These are phyloP conservation scores for Tylopilus intermedius DNA, from an alignment of 768 basidiomycete species.

Conservation along the genomic window DNA sequence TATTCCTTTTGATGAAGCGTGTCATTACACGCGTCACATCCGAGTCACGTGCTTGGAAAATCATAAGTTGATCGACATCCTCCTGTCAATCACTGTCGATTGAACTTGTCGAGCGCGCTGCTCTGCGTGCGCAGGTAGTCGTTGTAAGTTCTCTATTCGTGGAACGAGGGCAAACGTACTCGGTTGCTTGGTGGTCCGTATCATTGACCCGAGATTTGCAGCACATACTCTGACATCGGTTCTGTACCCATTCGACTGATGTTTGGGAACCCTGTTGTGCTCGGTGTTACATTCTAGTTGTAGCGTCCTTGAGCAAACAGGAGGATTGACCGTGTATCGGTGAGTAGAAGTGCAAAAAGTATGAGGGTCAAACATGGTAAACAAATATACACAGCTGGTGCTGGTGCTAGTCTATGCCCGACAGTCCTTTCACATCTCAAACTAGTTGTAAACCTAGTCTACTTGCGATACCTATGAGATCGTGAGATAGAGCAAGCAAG, in stretches of 20 bases:
- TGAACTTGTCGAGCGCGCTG: too few species aligned
- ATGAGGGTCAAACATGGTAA: conserved; percentile 8
- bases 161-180: neutral
- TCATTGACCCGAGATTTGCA: neutral
- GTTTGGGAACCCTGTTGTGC: neutral
- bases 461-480: conserved; percentile 26
- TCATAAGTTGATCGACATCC: conserved; percentile 1
- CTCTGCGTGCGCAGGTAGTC: neutral
- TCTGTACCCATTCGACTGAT: neutral
- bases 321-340: neutral
- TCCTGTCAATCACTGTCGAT: too few species aligned
- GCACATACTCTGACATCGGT: neutral
- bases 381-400: conserved; percentile 18
- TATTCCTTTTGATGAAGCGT: conserved; percentile 1
- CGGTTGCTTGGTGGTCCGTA: neutral
- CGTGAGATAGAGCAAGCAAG: neutral
- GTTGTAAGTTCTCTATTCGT: neutral
- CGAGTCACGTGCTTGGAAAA: conserved; percentile 22
- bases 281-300: conserved; percentile 1
- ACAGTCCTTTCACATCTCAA: conserved; percentile 5
- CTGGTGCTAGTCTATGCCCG: conserved; percentile 23
- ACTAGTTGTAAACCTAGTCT: neutral
- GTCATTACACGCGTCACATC: conserved; percentile 5
- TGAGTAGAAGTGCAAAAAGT: conserved; percentile 1
- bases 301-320: neutral